These are phyloP conservation scores for Fusarium sp. DNA, from an alignment of 2,329 filamentous ascomycete species.

Conservation along the genomic window DNA sequence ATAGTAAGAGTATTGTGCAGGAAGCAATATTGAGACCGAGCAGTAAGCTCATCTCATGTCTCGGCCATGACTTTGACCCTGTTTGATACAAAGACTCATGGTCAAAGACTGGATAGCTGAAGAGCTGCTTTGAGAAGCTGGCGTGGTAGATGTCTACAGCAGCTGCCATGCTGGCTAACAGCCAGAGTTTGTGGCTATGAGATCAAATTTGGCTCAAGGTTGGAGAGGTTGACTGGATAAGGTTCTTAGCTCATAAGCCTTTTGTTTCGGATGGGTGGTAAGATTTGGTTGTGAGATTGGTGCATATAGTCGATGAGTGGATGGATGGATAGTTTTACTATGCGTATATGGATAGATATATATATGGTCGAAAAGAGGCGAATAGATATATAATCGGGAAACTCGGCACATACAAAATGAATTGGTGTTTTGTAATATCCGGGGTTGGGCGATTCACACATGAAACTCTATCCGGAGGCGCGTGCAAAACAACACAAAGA, in stretches of 20 bases:
- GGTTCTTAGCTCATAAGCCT: slow-evolving; percentile 20
- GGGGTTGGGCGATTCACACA: slow-evolving; percentile 28
- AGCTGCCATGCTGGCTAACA: slow-evolving; percentile 21
- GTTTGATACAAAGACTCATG: not conserved
- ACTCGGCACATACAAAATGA: slow-evolving; percentile 21
- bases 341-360: not conserved
- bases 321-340: not conserved
- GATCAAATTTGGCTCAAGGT: not conserved
- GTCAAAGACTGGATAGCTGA: not conserved
- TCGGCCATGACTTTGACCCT: slow-evolving; percentile 20
- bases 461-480: slow-evolving; percentile 24
- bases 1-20: slow-evolving; percentile 48
- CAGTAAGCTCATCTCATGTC: slow-evolving; percentile 32
- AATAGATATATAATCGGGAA: slow-evolving; percentile 2
- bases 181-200: slow-evolving; percentile 4
- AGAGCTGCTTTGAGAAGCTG: slow-evolving; percentile 30
- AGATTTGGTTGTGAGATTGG: not conserved
- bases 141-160: slow-evolving; percentile 29
- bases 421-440: slow-evolving; percentile 17
- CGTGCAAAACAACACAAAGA: slow-evolving; percentile 8
- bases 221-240: not conserved
- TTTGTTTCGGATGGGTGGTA: not conserved
- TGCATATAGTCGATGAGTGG: not conserved
- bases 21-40: slow-evolving; percentile 45
- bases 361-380: not conserved